Conservation (phyloP, 768 basidiomycete genomes). For the Suillus alpinus region DNA sequence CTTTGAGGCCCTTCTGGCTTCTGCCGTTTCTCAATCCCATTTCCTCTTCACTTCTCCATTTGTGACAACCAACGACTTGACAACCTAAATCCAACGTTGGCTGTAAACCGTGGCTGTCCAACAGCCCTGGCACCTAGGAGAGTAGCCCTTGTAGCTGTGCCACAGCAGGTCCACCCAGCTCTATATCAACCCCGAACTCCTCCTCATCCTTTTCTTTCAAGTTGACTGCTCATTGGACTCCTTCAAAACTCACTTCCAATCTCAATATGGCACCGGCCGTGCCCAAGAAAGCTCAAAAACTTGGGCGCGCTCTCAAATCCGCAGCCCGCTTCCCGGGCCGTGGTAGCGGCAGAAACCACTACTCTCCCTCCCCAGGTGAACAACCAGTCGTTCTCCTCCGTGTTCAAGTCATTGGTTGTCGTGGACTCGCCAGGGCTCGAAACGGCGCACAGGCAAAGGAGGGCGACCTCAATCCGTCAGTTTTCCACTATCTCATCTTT, state of each 20-base stretch:
- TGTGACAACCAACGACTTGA: background rate
- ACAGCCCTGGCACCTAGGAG: background rate
- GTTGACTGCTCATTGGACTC: too few species aligned
- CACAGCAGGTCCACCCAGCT: background rate
- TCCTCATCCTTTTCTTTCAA: background rate
- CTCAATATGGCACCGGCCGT: slow-evolving; percentile 30
- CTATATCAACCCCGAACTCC: background rate
- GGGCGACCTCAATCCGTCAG: slow-evolving; percentile 77
- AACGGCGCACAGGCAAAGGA: slow-evolving; percentile 57
- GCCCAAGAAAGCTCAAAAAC: slow-evolving; percentile 46
- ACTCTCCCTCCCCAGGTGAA: slow-evolving; percentile 57
- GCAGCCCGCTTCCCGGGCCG: slow-evolving; percentile 55
- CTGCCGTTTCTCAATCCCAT: background rate
- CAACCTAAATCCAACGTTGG: too few species aligned
- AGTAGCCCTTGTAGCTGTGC: background rate
- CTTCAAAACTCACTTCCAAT: background rate
- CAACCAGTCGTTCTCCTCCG: slow-evolving; percentile 63
- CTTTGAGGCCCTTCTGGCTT: background rate
- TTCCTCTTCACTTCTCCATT: background rate
- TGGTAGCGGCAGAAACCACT: slow-evolving; percentile 33
- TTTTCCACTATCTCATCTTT: slow-evolving; percentile 13
- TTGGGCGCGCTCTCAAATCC: slow-evolving; percentile 57
- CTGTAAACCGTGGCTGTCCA: background rate
- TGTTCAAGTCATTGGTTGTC: slow-evolving; percentile 67
- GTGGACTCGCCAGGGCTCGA: slow-evolving; percentile 35